Percentiles rank a stretch among this genome's conserved stretches.
phyloP scores from a whole-genome alignment of 306 rosid species.

The Acmispon strigosus region DNA sequence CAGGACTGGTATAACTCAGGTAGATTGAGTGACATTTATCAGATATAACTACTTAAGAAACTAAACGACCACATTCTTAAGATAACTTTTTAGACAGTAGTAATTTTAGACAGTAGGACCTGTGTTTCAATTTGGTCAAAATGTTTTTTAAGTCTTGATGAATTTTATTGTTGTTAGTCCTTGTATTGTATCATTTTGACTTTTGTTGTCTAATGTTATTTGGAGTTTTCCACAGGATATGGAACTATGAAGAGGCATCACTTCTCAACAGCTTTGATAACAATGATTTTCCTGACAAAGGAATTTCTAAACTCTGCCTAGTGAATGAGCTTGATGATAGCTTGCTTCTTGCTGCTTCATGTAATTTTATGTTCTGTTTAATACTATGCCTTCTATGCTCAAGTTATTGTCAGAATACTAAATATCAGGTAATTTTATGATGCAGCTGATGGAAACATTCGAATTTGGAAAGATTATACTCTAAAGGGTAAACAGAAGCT shows the following conservation, averaged over 20 bases:
- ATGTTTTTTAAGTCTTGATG: background rate
- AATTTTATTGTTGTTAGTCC: background rate
- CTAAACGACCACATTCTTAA: background rate
- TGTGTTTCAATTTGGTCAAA: background rate
- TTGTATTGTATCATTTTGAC: background rate
- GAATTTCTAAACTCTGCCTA: constrained; percentile 89
- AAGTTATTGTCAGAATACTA: background rate
- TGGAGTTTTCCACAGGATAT: constrained; percentile 47
- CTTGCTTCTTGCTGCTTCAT: constrained; percentile 95
- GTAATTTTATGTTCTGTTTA: constrained; percentile 42
- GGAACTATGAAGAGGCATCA: constrained; percentile 81
- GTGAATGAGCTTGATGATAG: constrained; percentile 95
- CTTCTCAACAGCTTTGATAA: constrained; percentile 87
- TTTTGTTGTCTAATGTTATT: constrained; percentile 13
- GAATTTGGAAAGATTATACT: constrained; percentile 91
- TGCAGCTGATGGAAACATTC: constrained; percentile 84
- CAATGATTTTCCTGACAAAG: constrained; percentile 85
- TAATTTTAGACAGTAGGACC: background rate
- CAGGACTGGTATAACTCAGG: background rate
- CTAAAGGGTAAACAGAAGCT: constrained; percentile 76
- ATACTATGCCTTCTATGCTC: background rate
- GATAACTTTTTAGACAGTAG: background rate
- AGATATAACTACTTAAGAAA: background rate
- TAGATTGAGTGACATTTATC: background rate
- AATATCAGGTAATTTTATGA: constrained; percentile 14